Base-by-base conservation (phyloP, 371 early-diverging fungal species). In the Lichtheimia hyalospora region DNA sequence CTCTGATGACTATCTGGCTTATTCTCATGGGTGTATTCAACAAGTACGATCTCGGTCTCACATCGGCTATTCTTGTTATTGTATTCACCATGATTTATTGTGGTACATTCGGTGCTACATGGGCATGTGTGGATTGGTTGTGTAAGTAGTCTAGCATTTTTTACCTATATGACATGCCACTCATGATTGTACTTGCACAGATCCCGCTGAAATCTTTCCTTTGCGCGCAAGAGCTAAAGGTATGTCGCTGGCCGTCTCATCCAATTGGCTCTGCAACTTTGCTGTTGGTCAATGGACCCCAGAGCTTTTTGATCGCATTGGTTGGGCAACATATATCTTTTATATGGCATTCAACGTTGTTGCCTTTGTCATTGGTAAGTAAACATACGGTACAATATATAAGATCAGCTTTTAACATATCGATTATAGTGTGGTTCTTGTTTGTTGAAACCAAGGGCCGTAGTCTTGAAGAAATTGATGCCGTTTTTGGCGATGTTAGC, bases 161-260 rank as follows among this genome's bases (percentile, higher is more conserved):
- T 20, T 23, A 5, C 28, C 74, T 51, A 20, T 46, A 58, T 71
- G 71, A 62, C 57, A 65, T 34, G 43, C 67, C 54, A 60, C 78
- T 44, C 76, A 69, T 15, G 0, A 1, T 46, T 21, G 25, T 25
- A 16, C n/a, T 28, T 23, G 67, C 10, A 10, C 24, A 71, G 74
- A 84, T 63, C 86, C 84, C 62, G 81, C 86, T 20, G 89, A 89
- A 63, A 83, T 89, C 66, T 85, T 74, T 48, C 74, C 77, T 1
- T 62, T 74, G 57, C 77, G 74, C 21, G 63, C 71, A 15, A 63
- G 78, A 57, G 70, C 73, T 25, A 71, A 74, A 52, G 70, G 74
- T 24, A 74, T 71, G 71, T 60, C 69, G 4, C 56, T 74, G 40
- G 70, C 83, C 39, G 86, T 85, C 40, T 75, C 84, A 27, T 75